Evolutionary conservation across 169 alveolate genomes (phyloP), one percentile per base, ranked within the genome.

Genomic region (Eimeria sp.): DNA sequence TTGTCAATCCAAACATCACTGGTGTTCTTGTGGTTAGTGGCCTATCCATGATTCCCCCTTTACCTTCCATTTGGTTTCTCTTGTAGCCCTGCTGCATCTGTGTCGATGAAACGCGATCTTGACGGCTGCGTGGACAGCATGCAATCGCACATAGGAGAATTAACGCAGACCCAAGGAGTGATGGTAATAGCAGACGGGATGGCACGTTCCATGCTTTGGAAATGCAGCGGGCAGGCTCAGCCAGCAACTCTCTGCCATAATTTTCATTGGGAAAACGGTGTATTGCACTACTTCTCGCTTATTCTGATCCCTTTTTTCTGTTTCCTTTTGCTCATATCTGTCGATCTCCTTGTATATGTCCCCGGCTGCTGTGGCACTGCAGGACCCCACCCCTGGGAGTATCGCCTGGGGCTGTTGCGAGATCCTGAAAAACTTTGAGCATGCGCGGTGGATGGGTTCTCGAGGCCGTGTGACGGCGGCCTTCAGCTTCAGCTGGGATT

Each of bases 391-490:
- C 49, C 97, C 97, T 2, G 98, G 97, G 65, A 96, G 98, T 95
- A 97, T 97, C 82, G 98, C 97, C 27, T 89, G 97, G 97, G 98
- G 98, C 47, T 93, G 97, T 89, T 96, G 98, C 61, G 97, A 97
- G 96, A 95, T 96, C 70, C 76, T 97, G 82, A 94, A 96, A 95
- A 96, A 97, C 92, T 97, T 97, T 34, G 98, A 95, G 63, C 97
- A 97, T 63, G 91, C 97, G 47, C 75, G 97, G 47, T 97, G 98
- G 98, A 97, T 97, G 98, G 98, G 98, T 11, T 89, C 97, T 14
- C 89, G 97, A 57, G 98, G 98, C 27, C 95, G 97, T 43, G 97
- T 96, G 70, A 97, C 96, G 54, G 98, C 98, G 40, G 97, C 97
- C 75, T 95, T 92, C 90, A 95, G 97, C 72, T 97, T 97, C 95